Conservation (phyloP, 2,329 filamentous ascomycete species). For the Fusarium sp. region DNA sequence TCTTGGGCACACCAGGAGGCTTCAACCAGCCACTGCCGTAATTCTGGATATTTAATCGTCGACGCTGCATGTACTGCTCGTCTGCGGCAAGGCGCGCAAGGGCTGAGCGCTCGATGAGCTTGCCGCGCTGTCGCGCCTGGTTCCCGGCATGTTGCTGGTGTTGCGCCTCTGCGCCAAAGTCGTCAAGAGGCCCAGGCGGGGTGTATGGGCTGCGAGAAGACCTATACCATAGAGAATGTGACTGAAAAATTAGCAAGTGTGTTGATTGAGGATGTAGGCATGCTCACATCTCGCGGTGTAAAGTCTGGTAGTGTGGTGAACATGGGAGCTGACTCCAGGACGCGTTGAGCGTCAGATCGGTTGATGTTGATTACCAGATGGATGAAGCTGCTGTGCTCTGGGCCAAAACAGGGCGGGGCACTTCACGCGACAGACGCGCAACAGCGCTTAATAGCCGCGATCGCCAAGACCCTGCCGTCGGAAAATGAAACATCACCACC, state of each 20-base stretch:
- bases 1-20: constrained; percentile 90
- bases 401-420: constrained; percentile 41
- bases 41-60: constrained; percentile 85
- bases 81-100: constrained; percentile 82
- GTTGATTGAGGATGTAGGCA: neutral
- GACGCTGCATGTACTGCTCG: constrained; percentile 82
- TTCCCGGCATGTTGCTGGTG: constrained; percentile 51
- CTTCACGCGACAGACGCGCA: constrained; percentile 36
- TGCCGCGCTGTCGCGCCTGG: constrained; percentile 58
- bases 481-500: constrained; percentile 31
- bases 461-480: constrained; percentile 14
- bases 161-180: constrained; percentile 49
- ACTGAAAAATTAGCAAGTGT: constrained; percentile 62
- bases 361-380: constrained; percentile 25
- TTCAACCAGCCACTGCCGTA: constrained; percentile 94
- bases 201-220: constrained; percentile 70
- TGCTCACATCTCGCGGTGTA: constrained; percentile 78
- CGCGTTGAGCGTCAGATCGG: constrained; percentile 36
- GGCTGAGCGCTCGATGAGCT: constrained; percentile 70
- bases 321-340: constrained; percentile 58
- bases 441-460: constrained; percentile 46
- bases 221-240: constrained; percentile 82
- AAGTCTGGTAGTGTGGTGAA: constrained; percentile 77
- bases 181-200: constrained; percentile 54
- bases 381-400: constrained; percentile 34